These are phyloP conservation scores for Rhizoclosmatium sp. DNA, from an alignment of 192 early-diverging fungal genomes.

Conservation along the genomic window DNA sequence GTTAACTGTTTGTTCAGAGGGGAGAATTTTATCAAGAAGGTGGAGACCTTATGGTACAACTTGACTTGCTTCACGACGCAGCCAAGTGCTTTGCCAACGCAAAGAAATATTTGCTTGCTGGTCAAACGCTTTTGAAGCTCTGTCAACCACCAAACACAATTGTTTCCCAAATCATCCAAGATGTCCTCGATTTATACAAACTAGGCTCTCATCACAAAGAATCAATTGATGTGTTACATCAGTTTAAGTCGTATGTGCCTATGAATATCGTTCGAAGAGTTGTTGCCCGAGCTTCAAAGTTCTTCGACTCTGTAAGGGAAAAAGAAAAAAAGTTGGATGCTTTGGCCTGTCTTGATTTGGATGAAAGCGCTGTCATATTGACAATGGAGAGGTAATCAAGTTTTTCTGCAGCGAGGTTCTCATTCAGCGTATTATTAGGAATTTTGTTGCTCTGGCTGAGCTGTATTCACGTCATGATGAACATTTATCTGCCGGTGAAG, in stretches of 20 bases:
- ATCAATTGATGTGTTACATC: too few species aligned
- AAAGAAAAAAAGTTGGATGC: neutral
- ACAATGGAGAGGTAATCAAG: neutral
- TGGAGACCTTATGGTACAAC: neutral
- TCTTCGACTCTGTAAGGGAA: neutral
- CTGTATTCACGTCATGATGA: neutral
- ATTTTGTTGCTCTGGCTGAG: neutral
- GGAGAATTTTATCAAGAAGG: neutral
- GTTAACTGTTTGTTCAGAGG: neutral
- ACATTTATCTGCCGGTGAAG: neutral
- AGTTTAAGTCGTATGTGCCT: too few species aligned
- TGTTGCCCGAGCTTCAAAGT: neutral
- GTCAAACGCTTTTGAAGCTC: neutral
- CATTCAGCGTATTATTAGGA: neutral
- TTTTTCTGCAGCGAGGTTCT: neutral
- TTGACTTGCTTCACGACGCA: neutral
- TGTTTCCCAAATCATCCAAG: neutral
- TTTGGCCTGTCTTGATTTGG: neutral
- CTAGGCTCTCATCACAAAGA: too few species aligned
- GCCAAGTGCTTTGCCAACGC: conserved; percentile 1
- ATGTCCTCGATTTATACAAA: too few species aligned
- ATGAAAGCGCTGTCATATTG: neutral
- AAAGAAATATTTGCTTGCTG: conserved; percentile 1
- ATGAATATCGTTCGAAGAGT: neutral
- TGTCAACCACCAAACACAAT: neutral